phyloP scores from a whole-genome alignment of 441 rosid species.

The Arabidopsis lyrata region DNA sequence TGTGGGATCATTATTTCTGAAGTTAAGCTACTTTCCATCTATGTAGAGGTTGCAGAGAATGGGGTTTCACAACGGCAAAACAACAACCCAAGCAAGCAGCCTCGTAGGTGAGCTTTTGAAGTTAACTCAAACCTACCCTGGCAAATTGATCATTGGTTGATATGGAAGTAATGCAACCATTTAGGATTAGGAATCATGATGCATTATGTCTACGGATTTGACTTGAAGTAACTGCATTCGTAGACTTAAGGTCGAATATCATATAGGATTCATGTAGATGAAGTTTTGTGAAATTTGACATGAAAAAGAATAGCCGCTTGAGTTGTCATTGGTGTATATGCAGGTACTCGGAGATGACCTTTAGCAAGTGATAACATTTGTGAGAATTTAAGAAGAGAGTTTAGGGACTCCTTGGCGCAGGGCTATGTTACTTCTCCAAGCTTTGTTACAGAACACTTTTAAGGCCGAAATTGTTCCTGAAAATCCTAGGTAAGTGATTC shows the following conservation, averaged over 20 bases:
- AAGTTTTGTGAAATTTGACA: slow-evolving; percentile 11
- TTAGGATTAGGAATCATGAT: slow-evolving; percentile 1
- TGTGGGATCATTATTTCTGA: slow-evolving; percentile 5
- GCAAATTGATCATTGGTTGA: background rate
- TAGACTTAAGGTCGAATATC: background rate
- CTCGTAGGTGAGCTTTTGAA: slow-evolving; percentile 41
- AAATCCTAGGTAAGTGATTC: slow-evolving; percentile 39
- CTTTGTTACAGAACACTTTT: slow-evolving; percentile 27
- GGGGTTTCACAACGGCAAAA: slow-evolving; percentile 24
- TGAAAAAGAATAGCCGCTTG: slow-evolving; percentile 8
- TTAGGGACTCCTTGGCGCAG: slow-evolving; percentile 9
- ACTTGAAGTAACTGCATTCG: slow-evolving; percentile 1
- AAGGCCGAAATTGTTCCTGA: slow-evolving; percentile 27
- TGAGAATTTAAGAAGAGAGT: slow-evolving; percentile 10
- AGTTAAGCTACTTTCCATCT: slow-evolving; percentile 14
- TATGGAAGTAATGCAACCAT: background rate
- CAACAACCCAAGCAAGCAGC: slow-evolving; percentile 42
- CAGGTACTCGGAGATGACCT: slow-evolving; percentile 48
- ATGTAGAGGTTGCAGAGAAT: slow-evolving; percentile 33
- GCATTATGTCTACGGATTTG: slow-evolving; percentile 11
- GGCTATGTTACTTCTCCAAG: slow-evolving; percentile 26
- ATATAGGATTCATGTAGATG: slow-evolving; percentile 1
- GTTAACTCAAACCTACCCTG: slow-evolving; percentile 12
- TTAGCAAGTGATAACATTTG: slow-evolving; percentile 34
- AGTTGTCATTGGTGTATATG: slow-evolving; percentile 24